These are phyloP conservation scores for Kluyveromyces sp. DNA, from an alignment of 1,139 yeast species.

Conservation along the genomic window DNA sequence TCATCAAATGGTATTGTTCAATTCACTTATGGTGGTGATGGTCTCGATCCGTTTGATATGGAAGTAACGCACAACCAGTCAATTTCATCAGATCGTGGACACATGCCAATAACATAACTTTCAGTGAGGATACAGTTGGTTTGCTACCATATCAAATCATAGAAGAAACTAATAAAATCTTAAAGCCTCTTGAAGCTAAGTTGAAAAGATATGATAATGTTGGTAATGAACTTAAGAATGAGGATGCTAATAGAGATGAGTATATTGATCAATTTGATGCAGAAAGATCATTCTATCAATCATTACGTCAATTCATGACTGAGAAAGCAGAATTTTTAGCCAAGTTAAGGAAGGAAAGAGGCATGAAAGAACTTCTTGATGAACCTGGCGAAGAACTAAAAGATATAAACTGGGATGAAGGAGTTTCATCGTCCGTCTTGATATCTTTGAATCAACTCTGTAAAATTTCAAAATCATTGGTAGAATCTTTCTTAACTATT, in stretches of 20 bases:
- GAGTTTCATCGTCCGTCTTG: conserved; percentile 29
- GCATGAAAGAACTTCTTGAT: conserved; percentile 38
- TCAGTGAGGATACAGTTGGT: conserved; percentile 45
- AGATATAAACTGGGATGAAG: conserved; percentile 42
- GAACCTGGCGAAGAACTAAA: conserved; percentile 39
- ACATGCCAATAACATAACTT: conserved; percentile 73
- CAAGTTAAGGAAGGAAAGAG: conserved; percentile 47
- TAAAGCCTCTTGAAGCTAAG: conserved; percentile 53
- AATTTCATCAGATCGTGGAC: conserved; percentile 93
- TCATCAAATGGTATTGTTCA: conserved; percentile 96
- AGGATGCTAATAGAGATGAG: conserved; percentile 42
- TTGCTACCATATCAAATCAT: conserved; percentile 66
- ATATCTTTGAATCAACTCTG: conserved; percentile 64
- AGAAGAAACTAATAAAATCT: conserved; percentile 45
- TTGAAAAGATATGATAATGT: conserved; percentile 65
- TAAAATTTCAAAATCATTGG: conserved; percentile 56
- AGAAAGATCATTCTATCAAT: conserved; percentile 71
- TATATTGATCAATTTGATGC: conserved; percentile 79
- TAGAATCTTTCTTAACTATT: conserved; percentile 62
- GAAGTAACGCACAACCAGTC: conserved; percentile 96
- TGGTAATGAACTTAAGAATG: conserved; percentile 46
- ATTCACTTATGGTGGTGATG: conserved; percentile 97
- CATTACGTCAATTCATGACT: conserved; percentile 56
- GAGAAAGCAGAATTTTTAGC: conserved; percentile 54
- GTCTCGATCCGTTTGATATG: conserved; percentile 97